Base-by-base conservation (phyloP, 306 rosid genomes). In the Benincasa hispida region DNA sequence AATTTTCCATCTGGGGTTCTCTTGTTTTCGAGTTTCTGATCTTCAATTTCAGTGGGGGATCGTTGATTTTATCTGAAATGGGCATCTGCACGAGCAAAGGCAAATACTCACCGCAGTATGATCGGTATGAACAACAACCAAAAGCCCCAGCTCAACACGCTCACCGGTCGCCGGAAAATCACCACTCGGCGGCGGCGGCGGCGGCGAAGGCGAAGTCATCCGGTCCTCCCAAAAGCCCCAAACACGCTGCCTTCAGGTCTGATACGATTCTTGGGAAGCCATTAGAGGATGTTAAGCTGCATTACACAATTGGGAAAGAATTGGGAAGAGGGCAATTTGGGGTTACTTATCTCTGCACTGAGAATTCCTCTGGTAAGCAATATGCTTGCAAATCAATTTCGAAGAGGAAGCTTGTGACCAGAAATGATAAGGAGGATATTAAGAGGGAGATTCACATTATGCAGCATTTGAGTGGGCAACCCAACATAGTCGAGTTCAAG, bases 301-400 rank as follows among this genome's bases (percentile, higher is more conserved):
- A 61, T 58, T 93, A 93, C 75, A 75, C 85, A 5, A 39, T 93
- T 32, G 96, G 95, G 3, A 93, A 87, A 57, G 96, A 93, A 81
- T 85, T 93, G 77, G 97, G 98, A 45, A 87, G 98, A 81, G 98
- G 98, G 5, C 93, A 89, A 83, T 93, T 91, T 84, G 98, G 97
- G 58, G 98, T 93, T 42, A 89, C 90, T 18, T 89, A 89, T 74
- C 89, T 87, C 1, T 91, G 98, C 79, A 85, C 85, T 25, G 96
- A 93, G 79, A 89, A 58, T 82, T 87, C 97, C 76, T 88, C 86
- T 10, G 89, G 93, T 3, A 72, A 80, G 69, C 81, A 80, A 62
- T 93, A 79, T 82, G 98, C 98, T 15, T 93, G 97, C 84, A 93
- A 93, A 77, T 91, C 96, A 5, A 89, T 93, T 53, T 93, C 97